Conservation (phyloP, 2,329 filamentous ascomycete genomes). For the Phyllosticta citribraziliensis region DNA sequence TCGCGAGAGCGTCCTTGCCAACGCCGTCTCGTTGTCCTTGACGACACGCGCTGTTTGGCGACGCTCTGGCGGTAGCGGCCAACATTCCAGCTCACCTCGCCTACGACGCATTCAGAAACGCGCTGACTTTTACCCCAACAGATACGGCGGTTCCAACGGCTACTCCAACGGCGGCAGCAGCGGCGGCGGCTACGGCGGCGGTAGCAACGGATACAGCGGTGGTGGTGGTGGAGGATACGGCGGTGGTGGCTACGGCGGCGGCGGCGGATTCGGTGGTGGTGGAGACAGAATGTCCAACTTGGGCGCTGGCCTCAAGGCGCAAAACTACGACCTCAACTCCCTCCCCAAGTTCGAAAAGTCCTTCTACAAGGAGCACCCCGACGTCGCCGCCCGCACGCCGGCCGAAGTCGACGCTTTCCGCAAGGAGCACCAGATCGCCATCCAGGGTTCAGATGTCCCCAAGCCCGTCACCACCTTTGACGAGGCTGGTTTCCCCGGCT, state of each 20-base stretch:
- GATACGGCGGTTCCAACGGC: slow-evolving; percentile 23
- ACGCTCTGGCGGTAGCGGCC: slow-evolving; percentile 1
- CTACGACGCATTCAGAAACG: neutral
- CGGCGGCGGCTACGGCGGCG: slow-evolving; percentile 14
- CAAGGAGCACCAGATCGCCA: slow-evolving; percentile 70
- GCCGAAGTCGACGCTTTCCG: slow-evolving; percentile 85
- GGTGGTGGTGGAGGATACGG: slow-evolving; percentile 20
- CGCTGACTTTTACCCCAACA: slow-evolving; percentile 5
- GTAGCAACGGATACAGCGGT: slow-evolving; percentile 20
- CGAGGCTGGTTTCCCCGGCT: slow-evolving; percentile 91
- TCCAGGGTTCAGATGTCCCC: slow-evolving; percentile 71
- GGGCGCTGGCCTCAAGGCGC: slow-evolving; percentile 76
- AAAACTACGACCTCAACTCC: slow-evolving; percentile 70
- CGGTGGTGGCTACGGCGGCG: slow-evolving; percentile 30
- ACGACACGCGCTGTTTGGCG: neutral
- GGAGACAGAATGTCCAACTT: slow-evolving; percentile 93
- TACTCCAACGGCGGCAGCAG: slow-evolving; percentile 12
- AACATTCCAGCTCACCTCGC: neutral
- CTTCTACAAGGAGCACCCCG: slow-evolving; percentile 93
- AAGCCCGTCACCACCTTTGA: slow-evolving; percentile 96
- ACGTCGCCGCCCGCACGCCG: slow-evolving; percentile 62
- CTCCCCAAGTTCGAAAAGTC: slow-evolving; percentile 98
- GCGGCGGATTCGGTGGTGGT: slow-evolving; percentile 56
- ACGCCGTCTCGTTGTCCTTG: neutral
- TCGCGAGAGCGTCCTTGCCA: neutral